phyloP scores from a whole-genome alignment of 257 asterid genomes.

The Mitragyna speciosa region DNA sequence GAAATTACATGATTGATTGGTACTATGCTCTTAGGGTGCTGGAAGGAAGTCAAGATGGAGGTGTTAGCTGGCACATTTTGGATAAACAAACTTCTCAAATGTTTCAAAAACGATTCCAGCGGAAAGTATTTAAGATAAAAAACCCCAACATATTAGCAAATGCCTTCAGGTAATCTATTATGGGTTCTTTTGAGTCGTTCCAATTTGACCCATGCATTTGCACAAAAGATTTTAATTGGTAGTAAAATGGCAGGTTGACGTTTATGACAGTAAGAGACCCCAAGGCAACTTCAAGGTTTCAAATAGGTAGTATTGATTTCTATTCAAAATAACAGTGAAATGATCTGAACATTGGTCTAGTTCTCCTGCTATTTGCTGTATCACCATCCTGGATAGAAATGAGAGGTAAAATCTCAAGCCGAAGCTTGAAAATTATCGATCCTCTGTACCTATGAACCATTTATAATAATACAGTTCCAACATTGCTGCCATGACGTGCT shows the following conservation, averaged over 20 bases:
- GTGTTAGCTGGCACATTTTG: constrained; percentile 69
- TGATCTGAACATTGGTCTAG: background rate
- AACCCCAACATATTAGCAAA: constrained; percentile 56
- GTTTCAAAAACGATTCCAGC: constrained; percentile 70
- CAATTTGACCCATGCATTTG: background rate
- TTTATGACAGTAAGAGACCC: constrained; percentile 63
- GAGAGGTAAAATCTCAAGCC: too few species aligned
- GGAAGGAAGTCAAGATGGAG: constrained; percentile 88
- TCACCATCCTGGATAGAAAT: too few species aligned
- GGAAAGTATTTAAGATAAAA: constrained; percentile 54
- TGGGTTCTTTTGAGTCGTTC: background rate
- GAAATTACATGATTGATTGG: constrained; percentile 15
- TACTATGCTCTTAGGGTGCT: constrained; percentile 51
- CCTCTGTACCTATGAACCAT: background rate
- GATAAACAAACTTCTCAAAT: constrained; percentile 65
- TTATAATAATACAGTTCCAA: background rate
- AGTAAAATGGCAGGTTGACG: constrained; percentile 56
- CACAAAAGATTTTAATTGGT: background rate
- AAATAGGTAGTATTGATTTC: constrained; percentile 87
- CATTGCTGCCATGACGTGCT: too few species aligned
- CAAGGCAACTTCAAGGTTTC: constrained; percentile 70
- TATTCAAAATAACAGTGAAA: constrained; percentile 35
- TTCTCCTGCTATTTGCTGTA: constrained; percentile 2
- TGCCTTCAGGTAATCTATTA: constrained; percentile 71
- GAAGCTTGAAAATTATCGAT: background rate